phyloP scores from a whole-genome alignment of 495 filamentous ascomycete species.

The Hypoxylon cercidicola region DNA sequence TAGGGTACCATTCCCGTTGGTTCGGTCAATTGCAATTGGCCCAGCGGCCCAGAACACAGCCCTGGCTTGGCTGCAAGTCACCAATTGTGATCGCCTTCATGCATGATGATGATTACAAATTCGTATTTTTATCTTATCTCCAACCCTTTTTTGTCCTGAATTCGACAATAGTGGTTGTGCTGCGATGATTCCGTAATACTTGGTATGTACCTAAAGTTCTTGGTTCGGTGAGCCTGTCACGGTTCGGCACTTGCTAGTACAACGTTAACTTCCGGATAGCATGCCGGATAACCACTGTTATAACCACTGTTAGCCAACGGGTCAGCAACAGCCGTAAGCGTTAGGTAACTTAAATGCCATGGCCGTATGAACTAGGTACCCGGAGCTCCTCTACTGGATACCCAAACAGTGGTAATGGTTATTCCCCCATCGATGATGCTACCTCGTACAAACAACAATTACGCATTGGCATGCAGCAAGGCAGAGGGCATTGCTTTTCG shows the following conservation, averaged over 20 bases:
- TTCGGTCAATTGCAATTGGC: conserved; percentile 25
- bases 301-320: not conserved
- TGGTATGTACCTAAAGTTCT: not conserved
- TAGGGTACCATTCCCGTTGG: conserved; percentile 9
- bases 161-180: not conserved
- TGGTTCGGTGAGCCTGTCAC: conserved; percentile 5
- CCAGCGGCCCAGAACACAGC: conserved; percentile 5
- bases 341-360: conserved; percentile 33
- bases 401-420: conserved; percentile 4
- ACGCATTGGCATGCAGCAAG: conserved; percentile 1
- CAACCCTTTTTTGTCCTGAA: no score
- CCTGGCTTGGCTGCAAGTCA: conserved; percentile 18
- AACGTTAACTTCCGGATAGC: conserved; percentile 17
- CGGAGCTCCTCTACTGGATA: conserved; percentile 18
- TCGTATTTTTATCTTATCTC: conserved; percentile 5
- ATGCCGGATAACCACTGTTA: no score
- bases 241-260: conserved; percentile 24
- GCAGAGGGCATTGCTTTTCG: not conserved
- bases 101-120: conserved; percentile 11
- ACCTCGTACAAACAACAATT: conserved; percentile 21
- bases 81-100: conserved; percentile 23
- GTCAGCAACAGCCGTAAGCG: not conserved
- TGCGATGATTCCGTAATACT: not conserved
- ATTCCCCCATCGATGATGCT: conserved; percentile 6
- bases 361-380: not conserved